Evolutionary conservation across 352 stramenopile species (phyloP).

Genomic region (Saprolegnia diclina): DNA sequence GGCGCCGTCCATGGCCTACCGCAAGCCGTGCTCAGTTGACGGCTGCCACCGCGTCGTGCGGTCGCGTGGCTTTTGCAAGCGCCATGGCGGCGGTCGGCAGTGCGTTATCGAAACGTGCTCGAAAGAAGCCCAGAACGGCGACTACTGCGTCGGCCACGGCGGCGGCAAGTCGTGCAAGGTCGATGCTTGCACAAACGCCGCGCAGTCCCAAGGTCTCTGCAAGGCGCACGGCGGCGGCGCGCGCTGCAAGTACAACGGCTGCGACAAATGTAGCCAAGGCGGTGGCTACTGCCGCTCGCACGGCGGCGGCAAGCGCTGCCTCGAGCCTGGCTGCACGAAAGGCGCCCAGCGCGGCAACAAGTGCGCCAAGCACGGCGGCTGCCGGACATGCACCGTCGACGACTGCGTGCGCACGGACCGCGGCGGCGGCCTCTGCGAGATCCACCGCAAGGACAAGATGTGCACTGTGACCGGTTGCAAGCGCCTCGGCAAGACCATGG

Average conservation of each 20-base stretch:
- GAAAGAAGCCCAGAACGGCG: slow-evolving; percentile 57
- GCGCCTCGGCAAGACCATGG: slow-evolving; percentile 77
- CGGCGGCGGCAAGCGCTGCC: slow-evolving; percentile 45
- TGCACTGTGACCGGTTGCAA: slow-evolving; percentile 72
- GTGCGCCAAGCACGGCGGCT: slow-evolving; percentile 45
- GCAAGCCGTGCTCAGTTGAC: neutral
- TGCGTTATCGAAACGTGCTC: slow-evolving; percentile 65
- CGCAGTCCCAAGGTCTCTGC: slow-evolving; percentile 42
- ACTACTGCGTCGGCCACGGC: slow-evolving; percentile 40
- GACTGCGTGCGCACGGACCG: slow-evolving; percentile 44
- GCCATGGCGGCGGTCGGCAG: slow-evolving; percentile 74
- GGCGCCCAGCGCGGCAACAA: slow-evolving; percentile 41
- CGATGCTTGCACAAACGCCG: slow-evolving; percentile 37
- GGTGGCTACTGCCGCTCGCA: slow-evolving; percentile 42
- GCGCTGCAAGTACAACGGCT: slow-evolving; percentile 40
- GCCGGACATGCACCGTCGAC: slow-evolving; percentile 31
- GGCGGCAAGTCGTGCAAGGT: slow-evolving; percentile 37
- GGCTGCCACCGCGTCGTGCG: slow-evolving; percentile 71
- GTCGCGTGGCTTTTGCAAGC: slow-evolving; percentile 81
- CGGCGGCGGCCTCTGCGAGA: slow-evolving; percentile 41
- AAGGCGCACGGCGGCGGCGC: slow-evolving; percentile 43
- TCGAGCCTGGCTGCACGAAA: slow-evolving; percentile 44
- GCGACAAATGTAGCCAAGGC: slow-evolving; percentile 40
- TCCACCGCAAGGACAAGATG: slow-evolving; percentile 69
- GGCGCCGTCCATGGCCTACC: neutral